Evolutionary conservation across 768 basidiomycete species (phyloP).

Genomic region (Mycena vulgaris): DNA sequence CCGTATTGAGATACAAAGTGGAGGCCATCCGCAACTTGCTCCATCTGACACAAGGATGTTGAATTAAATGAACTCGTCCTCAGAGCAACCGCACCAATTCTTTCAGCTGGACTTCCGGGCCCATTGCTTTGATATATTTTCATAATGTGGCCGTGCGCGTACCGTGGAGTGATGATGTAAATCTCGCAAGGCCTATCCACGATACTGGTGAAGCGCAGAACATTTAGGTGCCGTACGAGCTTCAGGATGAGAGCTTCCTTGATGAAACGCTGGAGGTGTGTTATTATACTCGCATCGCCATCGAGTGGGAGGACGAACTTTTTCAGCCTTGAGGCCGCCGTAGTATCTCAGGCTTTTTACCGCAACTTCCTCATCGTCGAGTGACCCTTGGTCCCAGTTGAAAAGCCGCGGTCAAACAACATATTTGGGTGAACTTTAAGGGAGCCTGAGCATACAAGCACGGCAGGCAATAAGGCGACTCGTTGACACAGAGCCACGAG

Average conservation of each 20-base stretch:
- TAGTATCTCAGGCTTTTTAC: slow-evolving; percentile 36
- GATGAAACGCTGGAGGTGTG: slow-evolving; percentile 33
- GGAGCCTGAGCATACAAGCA: background rate
- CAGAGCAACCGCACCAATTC: slow-evolving; percentile 11
- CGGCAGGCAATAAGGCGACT: background rate
- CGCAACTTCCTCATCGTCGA: slow-evolving; percentile 32
- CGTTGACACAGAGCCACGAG: slow-evolving; percentile 5
- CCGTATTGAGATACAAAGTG: slow-evolving; percentile 43
- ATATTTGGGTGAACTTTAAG: background rate
- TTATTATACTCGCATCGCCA: too few relatives aligned
- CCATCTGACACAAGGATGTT: slow-evolving; percentile 37
- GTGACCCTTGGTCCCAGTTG: slow-evolving; percentile 32
- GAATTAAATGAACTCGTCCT: too few relatives aligned
- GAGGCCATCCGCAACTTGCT: slow-evolving; percentile 48
- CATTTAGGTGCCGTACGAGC: slow-evolving; percentile 37
- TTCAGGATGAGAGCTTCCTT: slow-evolving; percentile 41
- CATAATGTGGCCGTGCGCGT: slow-evolving; percentile 46
- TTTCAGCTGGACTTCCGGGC: background rate
- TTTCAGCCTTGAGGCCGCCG: background rate
- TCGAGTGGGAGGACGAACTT: background rate
- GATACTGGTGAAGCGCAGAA: slow-evolving; percentile 40
- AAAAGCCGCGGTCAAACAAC: slow-evolving; percentile 28
- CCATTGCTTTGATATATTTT: slow-evolving; percentile 23
- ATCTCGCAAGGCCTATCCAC: slow-evolving; percentile 30
- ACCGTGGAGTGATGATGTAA: slow-evolving; percentile 48